Base-by-base conservation (phyloP, 1,139 yeast species). In the Magnusiomyces starmeri region DNA sequence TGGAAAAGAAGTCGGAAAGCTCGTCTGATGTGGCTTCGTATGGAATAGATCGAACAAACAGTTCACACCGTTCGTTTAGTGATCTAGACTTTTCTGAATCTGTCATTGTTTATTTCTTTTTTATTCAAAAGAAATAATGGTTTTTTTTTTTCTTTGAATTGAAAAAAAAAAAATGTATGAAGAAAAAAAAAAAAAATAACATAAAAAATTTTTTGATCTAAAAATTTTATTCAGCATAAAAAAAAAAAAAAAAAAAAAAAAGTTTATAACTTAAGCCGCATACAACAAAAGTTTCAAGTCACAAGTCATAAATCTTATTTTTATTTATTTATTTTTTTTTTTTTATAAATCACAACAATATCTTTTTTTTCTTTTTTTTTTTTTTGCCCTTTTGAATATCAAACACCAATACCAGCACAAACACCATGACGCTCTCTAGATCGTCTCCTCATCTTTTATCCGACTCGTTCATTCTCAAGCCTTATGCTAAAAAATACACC, bases 11-110 rank as follows among this genome's bases (percentile, higher is more conserved):
- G 60, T 84, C 86, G 1, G 92, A 77, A 49, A 89, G 75, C 61
- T 88, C 83, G 54, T 88, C 96, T 25, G 83, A 79, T 1, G 94
- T 84, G 6, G 90, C 95, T 50, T 80, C 84, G 56, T 75, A 73
- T 1, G 97, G 97, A 50, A 92, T 74, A 4, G 89, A 77, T 56
- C 97, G 78, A 32, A 92, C 94, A 66, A 90, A 92, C 41, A 92
- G 74, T 54, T 70, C 72, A 3, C 34, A 16, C 3, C 35, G 45
- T 68, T 62, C 43, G 57, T 59, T 14, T 53, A 51, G 9, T 14
- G 27, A 26, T 34, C 37, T 34, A 25, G 41, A 29, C 25, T 48
- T 20, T 18, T n/a, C n/a, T 12, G 14, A 34, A 35, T 12, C 10
- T 16, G 42, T n/a, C 45, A 41, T 48, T 16, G 32, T 25, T 12